Percentiles rank a stretch among this genome's conserved stretches.
Conservation (phyloP, 2,329 filamentous ascomycete species). For the Ceratocystis harringtonii region DNA sequence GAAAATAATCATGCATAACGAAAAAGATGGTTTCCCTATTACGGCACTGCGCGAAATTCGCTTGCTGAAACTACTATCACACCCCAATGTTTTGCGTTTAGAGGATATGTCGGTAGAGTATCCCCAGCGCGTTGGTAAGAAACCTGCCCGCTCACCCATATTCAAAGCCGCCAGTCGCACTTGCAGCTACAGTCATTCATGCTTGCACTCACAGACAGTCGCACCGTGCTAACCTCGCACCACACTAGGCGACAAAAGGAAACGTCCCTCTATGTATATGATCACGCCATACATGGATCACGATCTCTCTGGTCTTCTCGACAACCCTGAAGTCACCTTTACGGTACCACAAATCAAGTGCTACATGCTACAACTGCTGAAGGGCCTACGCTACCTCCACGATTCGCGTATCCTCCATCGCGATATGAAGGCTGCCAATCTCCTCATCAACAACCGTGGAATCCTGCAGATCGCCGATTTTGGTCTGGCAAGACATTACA, state of each 20-base stretch:
- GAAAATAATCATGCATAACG: conserved; percentile 98
- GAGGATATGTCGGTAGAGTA: conserved; percentile 95
- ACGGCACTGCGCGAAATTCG: conserved; percentile 96
- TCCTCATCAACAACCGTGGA: conserved; percentile 87
- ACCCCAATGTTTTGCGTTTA: conserved; percentile 71
- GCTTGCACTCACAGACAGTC: neutral
- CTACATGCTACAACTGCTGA: conserved; percentile 85
- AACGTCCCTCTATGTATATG: conserved; percentile 90
- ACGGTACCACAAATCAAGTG: conserved; percentile 90
- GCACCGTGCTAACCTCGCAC: neutral
- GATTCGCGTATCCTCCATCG: conserved; percentile 80
- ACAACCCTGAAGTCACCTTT: conserved; percentile 82
- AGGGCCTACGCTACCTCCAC: conserved; percentile 82
- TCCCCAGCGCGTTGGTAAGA: conserved; percentile 41
- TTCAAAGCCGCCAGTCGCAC: neutral
- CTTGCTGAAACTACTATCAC: conserved; percentile 84
- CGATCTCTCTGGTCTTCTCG: conserved; percentile 89
- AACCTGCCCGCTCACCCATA: conserved; percentile 20
- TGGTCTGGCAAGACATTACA: conserved; percentile 82
- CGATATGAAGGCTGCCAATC: conserved; percentile 97
- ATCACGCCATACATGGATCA: conserved; percentile 98
- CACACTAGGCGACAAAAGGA: conserved; percentile 52
- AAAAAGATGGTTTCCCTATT: conserved; percentile 99
- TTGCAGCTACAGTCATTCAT: no score
- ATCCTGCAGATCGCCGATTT: conserved; percentile 96